phyloP scores from a whole-genome alignment of 176 grass and related monocot genomes.

The Olyra latifolia region DNA sequence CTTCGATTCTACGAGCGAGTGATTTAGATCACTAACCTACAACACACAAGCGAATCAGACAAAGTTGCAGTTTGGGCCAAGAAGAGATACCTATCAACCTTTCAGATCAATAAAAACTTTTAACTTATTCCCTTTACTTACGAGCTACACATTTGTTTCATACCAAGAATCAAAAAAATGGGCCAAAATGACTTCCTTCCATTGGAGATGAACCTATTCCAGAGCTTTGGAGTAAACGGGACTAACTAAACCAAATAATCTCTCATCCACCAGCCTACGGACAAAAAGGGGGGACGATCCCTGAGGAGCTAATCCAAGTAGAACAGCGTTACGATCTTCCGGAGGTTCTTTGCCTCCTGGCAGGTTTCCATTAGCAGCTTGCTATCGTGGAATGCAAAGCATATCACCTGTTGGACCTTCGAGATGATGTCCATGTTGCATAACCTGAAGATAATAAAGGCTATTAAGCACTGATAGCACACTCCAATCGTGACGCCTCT shows the following conservation, averaged over 20 bases:
- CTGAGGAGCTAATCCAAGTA: constrained; percentile 76
- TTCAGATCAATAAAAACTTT: background rate
- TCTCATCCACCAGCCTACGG: background rate
- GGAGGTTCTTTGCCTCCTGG: constrained; percentile 90
- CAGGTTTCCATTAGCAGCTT: constrained; percentile 97
- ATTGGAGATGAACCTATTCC: constrained; percentile 31
- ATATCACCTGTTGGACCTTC: constrained; percentile 93
- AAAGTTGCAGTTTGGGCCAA: background rate
- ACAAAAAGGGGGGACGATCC: constrained; percentile 37
- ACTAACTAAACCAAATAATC: constrained; percentile 12
- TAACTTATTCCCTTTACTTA: constrained; percentile 25
- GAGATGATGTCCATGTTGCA: constrained; percentile 99
- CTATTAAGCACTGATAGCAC: background rate
- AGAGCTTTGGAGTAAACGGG: constrained; percentile 13
- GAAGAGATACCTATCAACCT: background rate
- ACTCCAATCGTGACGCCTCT: background rate
- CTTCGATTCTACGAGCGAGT: too few relatives aligned
- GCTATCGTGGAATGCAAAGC: constrained; percentile 95
- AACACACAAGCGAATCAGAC: too few relatives aligned
- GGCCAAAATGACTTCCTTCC: constrained; percentile 33
- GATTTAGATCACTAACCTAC: too few relatives aligned
- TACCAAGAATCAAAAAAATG: constrained; percentile 59
- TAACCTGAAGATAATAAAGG: constrained; percentile 59
- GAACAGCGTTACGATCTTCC: constrained; percentile 98
- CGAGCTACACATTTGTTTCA: constrained; percentile 34